phyloP scores from a whole-genome alignment of 345 rosid genomes.

The Ailanthus altissimus region DNA sequence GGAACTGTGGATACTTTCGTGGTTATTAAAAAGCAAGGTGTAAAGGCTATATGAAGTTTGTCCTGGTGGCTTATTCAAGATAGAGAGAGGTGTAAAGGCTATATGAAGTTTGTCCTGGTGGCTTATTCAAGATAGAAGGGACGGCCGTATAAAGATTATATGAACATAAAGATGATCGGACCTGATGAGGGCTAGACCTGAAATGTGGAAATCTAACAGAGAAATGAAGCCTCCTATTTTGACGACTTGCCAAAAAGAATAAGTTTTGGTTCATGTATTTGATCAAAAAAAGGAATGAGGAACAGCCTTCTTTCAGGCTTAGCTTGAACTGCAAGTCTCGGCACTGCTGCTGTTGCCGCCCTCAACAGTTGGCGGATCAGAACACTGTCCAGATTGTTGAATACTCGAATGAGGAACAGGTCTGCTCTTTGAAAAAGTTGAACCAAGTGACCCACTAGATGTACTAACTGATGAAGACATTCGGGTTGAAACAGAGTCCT shows the following conservation, averaged over 20 bases:
- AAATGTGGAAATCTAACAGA: constrained; percentile 34
- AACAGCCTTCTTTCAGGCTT: constrained; percentile 29
- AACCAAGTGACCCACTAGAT: constrained; percentile 47
- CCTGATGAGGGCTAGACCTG: constrained; percentile 43
- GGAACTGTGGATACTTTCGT: constrained; percentile 35
- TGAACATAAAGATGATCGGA: constrained; percentile 32
- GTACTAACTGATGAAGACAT: constrained; percentile 40
- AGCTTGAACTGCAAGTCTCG: constrained; percentile 34
- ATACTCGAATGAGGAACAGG: constrained; percentile 30
- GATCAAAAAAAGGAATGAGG: constrained; percentile 30
- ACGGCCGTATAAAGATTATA: constrained; percentile 39
- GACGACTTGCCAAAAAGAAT: constrained; percentile 32
- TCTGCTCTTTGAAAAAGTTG: constrained; percentile 38
- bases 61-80: constrained; percentile 41
- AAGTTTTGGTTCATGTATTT: constrained; percentile 37
- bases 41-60: constrained; percentile 37
- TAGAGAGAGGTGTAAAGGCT: constrained; percentile 28
- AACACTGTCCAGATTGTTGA: constrained; percentile 48
- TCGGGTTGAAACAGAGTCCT: constrained; percentile 41
- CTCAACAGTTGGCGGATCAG: constrained; percentile 42
- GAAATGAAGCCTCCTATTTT: constrained; percentile 44
- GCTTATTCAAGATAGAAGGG: constrained; percentile 37
- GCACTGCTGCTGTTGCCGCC: constrained; percentile 27
- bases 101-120: constrained; percentile 35
- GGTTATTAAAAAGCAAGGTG: constrained; percentile 43